Evolutionary conservation across 1,284 basidiomycete species (phyloP).

Genomic region (Chalciporus piperatoides): DNA sequence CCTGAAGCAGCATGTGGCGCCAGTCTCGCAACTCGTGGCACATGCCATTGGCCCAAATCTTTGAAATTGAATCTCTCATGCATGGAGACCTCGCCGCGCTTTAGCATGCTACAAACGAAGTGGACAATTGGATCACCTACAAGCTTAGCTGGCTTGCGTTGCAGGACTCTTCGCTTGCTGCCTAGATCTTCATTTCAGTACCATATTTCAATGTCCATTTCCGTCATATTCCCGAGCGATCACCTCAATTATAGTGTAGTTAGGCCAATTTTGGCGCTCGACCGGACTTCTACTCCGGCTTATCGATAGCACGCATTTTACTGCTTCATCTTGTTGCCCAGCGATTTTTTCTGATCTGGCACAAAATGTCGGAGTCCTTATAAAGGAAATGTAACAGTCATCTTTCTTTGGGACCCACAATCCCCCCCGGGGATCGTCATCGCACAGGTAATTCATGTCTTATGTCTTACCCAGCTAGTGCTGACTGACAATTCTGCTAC

Average conservation of each 20-base stretch:
- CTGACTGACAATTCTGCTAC: conserved; percentile 16
- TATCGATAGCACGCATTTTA: conserved; percentile 29
- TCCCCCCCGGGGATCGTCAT: conserved; percentile 29
- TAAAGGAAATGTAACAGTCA: conserved; percentile 28
- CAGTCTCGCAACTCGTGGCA: neutral
- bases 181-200: conserved; percentile 22
- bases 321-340: conserved; percentile 15
- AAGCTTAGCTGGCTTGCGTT: conserved; percentile 6
- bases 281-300: conserved; percentile 26
- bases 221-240: conserved; percentile 27
- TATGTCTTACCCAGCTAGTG: conserved; percentile 13
- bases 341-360: conserved; percentile 24
- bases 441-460: conserved; percentile 31
- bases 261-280: conserved; percentile 17
- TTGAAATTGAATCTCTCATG: too few species aligned
- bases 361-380: conserved; percentile 23
- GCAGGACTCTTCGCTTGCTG: neutral
- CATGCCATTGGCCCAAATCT: neutral
- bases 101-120: conserved; percentile 11
- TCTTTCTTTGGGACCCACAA: conserved; percentile 32
- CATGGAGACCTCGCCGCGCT: conserved; percentile 11
- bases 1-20: conserved; percentile 34
- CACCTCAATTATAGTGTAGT: neutral
- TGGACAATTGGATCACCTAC: conserved; percentile 3
- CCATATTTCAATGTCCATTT: conserved; percentile 24